phyloP scores from a whole-genome alignment of 805 yeast species.

The Saturnispora gosingensis region DNA sequence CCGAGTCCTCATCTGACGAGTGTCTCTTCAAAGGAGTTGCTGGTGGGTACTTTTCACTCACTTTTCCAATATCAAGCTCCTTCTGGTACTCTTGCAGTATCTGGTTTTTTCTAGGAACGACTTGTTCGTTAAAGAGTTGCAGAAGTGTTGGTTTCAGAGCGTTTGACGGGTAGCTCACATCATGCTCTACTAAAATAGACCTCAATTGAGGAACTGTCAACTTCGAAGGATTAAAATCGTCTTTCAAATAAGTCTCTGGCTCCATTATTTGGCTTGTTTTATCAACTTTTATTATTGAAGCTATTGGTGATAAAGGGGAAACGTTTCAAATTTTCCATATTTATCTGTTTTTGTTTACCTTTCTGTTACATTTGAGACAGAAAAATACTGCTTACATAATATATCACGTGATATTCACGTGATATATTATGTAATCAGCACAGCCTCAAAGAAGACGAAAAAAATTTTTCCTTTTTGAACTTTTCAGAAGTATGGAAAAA shows the following conservation, averaged over 20 bases:
- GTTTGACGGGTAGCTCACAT: slow-evolving; percentile 48
- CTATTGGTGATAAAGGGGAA: neutral
- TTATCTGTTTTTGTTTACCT: neutral
- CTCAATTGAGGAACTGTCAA: slow-evolving; percentile 65
- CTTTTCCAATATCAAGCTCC: slow-evolving; percentile 1
- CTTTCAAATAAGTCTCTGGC: slow-evolving; percentile 27
- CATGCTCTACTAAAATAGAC: slow-evolving; percentile 51
- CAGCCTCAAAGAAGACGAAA: neutral
- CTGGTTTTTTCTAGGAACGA: slow-evolving; percentile 39
- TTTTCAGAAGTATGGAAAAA: neutral
- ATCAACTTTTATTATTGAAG: neutral
- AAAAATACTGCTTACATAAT: neutral
- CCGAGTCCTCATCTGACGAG: neutral
- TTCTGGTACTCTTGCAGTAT: slow-evolving; percentile 27
- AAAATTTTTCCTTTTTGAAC: neutral
- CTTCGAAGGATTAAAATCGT: slow-evolving; percentile 55
- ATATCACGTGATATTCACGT: neutral
- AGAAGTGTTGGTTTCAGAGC: slow-evolving; percentile 65
- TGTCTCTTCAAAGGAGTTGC: slow-evolving; percentile 10
- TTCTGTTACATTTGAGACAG: neutral
- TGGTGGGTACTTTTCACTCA: neutral
- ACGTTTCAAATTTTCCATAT: neutral
- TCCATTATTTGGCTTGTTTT: slow-evolving; percentile 23
- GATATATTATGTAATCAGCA: neutral
- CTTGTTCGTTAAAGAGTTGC: slow-evolving; percentile 44